These are phyloP conservation scores for Leonotis leonurus DNA, from an alignment of 257 asterid genomes.

Conservation along the genomic window DNA sequence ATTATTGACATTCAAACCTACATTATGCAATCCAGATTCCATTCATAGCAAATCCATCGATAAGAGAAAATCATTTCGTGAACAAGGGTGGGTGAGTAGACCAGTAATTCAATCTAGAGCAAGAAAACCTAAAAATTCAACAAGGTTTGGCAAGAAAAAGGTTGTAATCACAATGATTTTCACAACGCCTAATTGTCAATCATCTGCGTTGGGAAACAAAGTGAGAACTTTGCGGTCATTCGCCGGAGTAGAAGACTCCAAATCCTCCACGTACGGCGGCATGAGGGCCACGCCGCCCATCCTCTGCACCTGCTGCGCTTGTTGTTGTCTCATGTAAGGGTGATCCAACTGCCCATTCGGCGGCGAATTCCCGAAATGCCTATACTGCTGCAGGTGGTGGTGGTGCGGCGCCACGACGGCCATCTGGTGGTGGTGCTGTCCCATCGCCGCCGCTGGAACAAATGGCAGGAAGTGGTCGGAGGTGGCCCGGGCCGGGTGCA, in stretches of 20 bases:
- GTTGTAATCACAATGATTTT: background rate
- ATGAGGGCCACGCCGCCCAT: slow-evolving; percentile 26
- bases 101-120: slow-evolving; percentile 14
- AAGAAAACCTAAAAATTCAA: background rate
- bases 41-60: background rate
- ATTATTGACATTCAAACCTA: background rate
- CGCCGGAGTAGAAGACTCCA: slow-evolving; percentile 39
- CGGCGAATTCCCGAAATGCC: slow-evolving; percentile 31
- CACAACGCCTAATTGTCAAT: slow-evolving; percentile 20
- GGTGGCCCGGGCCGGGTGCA: slow-evolving; percentile 50
- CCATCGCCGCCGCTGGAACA: slow-evolving; percentile 31
- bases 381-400: slow-evolving; percentile 37
- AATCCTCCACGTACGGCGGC: slow-evolving; percentile 44
- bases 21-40: background rate
- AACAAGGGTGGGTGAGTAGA: background rate
- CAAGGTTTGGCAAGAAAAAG: background rate
- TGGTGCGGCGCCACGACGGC: slow-evolving; percentile 31
- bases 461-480: slow-evolving; percentile 57
- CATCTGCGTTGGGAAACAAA: slow-evolving; percentile 68
- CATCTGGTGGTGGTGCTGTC: slow-evolving; percentile 47
- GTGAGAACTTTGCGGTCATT: slow-evolving; percentile 75
- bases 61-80: background rate
- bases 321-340: slow-evolving; percentile 48
- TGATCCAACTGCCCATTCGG: slow-evolving; percentile 35
- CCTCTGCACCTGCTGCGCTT: slow-evolving; percentile 47